Percentiles rank a stretch among this genome's conserved stretches.
These are phyloP conservation scores for Bacidia gigantensis DNA, from an alignment of 495 filamentous ascomycete species.

Conservation along the genomic window DNA sequence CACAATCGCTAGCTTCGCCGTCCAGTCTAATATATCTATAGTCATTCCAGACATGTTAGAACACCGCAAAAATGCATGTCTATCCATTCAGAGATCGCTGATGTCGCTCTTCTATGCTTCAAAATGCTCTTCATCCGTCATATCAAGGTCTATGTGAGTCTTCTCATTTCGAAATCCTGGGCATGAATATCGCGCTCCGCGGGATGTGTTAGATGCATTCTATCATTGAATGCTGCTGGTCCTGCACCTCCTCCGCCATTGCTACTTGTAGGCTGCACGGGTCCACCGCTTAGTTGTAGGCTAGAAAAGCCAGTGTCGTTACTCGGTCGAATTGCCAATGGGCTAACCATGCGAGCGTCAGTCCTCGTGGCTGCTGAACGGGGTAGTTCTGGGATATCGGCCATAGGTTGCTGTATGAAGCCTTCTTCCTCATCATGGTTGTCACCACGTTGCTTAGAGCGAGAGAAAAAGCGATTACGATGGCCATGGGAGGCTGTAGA, in stretches of 20 bases:
- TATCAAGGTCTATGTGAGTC: slow-evolving; percentile 2
- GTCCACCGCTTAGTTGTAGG: background rate
- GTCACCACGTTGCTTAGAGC: slow-evolving; percentile 10
- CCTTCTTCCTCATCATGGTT: slow-evolving; percentile 20
- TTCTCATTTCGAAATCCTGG: slow-evolving; percentile 19
- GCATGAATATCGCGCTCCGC: background rate
- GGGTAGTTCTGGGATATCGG: slow-evolving; percentile 24
- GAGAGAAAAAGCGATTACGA: slow-evolving; percentile 26
- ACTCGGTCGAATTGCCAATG: slow-evolving; percentile 20
- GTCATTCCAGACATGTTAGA: background rate
- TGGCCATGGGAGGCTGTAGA: slow-evolving; percentile 15
- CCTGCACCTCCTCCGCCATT: background rate
- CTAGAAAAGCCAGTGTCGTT: slow-evolving; percentile 10
- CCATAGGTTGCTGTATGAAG: slow-evolving; percentile 25
- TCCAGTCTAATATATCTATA: background rate
- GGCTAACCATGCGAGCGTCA: slow-evolving; percentile 22
- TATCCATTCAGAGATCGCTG: background rate
- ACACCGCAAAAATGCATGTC: background rate
- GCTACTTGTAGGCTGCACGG: background rate
- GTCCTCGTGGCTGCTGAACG: slow-evolving; percentile 11
- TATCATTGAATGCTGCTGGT: background rate
- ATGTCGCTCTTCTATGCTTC: background rate
- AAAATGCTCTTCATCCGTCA: background rate
- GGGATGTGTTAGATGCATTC: slow-evolving; percentile 4
- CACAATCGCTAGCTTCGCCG: background rate